Evolutionary conservation across 441 rosid species (phyloP), one percentile per base, ranked within the genome.

Genomic region (Croton setiger): DNA sequence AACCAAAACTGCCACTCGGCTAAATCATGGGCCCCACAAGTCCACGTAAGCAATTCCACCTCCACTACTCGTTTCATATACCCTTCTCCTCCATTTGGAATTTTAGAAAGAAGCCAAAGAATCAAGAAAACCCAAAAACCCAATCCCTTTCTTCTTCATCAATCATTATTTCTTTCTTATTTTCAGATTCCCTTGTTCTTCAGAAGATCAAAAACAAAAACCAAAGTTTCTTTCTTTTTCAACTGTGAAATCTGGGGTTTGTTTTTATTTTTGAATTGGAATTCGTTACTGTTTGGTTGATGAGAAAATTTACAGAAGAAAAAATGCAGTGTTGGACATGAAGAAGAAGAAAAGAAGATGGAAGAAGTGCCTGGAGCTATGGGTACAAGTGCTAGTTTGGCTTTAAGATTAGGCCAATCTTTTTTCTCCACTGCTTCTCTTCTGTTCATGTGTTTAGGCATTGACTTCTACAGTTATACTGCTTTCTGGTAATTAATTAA

Each of bases 321-420:
- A 66, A 44, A 63, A 68, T 74, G 76, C 67, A 48, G 59, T 45
- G 13, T 60, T 58, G 66, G 69, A 10, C 31, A 79, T 74, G 82
- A 75, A 59, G 48, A 31, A 52, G 33, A 31, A 58, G 66, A 51
- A 54, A 52, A 67, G 70, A 76, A 68, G 80, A 87, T 74, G 78
- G 88, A 75, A 73, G 74, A 66, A 20, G 74, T 78, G 70, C 86
- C 91, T 14, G 86, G 86, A 56, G 72, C 97, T 33, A 74, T 88
- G 72, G 92, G 91, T 60, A 87, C 92, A 23, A 80, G 82, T 60
- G 81, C 82, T 39, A 83, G 93, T 72, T 76, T 91, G 73, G 88
- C 83, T 73, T 78, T 91, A 73, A 78, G 95, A 60, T 78, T 91
- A 41, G 91, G 90, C 10, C 93, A 88, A 64, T 69, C 75, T 60